Base-by-base conservation (phyloP, 768 basidiomycete species). In the Trichaptum fuscoviolaceum region DNA sequence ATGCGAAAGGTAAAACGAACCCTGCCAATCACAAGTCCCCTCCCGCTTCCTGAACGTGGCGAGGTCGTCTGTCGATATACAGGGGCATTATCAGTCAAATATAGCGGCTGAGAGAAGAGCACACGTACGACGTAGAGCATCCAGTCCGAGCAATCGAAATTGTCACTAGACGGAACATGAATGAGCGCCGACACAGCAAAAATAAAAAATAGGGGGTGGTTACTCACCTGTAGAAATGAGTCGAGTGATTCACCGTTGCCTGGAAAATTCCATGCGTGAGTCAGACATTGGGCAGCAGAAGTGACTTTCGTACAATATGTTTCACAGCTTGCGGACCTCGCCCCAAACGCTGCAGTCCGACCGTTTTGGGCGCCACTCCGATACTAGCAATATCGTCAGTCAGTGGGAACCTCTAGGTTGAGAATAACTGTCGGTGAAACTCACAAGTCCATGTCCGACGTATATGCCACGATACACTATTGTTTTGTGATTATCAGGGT, bases 91-190 rank as follows among this genome's bases (percentile, higher is more conserved):
- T n/a, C n/a, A n/a, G 25, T 61, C 59, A 34, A 9, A 12, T 12
- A 12, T 3, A 34, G 59, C 59, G 23, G 23, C 9, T 18, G 20
- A 4, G 20, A 52, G 42, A 52, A 52, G 42, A 52, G 15, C 15
- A 52, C 18, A 24, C 59, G 15, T 70, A 91, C 92, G 64, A 88
- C 87, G 70, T 92, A 90, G 64, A 95, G 82, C 36, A 94, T 69
- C 86, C 92, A 94, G 67, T 93, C 89, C 27, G 87, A 88, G 71
- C 89, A 91, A 72, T 91, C 81, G 70, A 95, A 91, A 62, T 83
- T 76, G 70, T 93, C 82, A 69, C 91, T 93, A 69, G 64, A 62
- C 30, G 20, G 58, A 5, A 64, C 63, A 23, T 65, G 35, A 26
- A 52, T 52, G 42, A 52, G 30, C 30, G 23, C 6, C 30, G 15